Evolutionary conservation across 257 asterid genomes (phyloP).

Genomic region (Thymus mandschuricus): DNA sequence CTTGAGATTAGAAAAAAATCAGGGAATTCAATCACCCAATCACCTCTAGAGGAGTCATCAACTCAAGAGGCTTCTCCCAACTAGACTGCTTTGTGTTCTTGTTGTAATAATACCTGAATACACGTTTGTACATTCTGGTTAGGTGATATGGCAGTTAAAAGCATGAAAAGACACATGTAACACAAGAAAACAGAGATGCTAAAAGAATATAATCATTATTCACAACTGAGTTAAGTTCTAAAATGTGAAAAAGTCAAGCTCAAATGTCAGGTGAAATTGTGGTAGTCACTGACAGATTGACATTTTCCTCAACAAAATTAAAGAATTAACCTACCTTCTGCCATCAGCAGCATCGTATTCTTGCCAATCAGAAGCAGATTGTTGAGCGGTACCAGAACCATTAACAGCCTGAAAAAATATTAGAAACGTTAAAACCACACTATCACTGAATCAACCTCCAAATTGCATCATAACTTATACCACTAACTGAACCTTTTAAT

Average conservation of each 20-base stretch:
- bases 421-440: constrained; percentile 3
- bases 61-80: constrained; percentile 97
- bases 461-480: constrained; percentile 10
- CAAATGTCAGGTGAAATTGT: constrained; percentile 3
- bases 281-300: constrained; percentile 3
- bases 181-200: neutral
- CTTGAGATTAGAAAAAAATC: constrained; percentile 28
- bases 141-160: constrained; percentile 13
- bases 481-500: neutral
- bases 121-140: constrained; percentile 16
- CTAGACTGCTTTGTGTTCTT: constrained; percentile 85
- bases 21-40: constrained; percentile 66
- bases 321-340: constrained; percentile 59
- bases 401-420: constrained; percentile 45
- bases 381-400: constrained; percentile 50
- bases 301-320: constrained; percentile 22
- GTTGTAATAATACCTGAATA: constrained; percentile 86
- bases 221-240: constrained; percentile 14
- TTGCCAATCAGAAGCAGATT: constrained; percentile 87
- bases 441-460: neutral
- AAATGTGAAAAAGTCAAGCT: constrained; percentile 15
- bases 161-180: neutral
- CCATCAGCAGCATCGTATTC: constrained; percentile 93
- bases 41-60: constrained; percentile 98
- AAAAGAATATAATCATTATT: constrained; percentile 7